These are phyloP conservation scores for Clitoria ternatea DNA, from an alignment of 306 rosid genomes.

Conservation along the genomic window DNA sequence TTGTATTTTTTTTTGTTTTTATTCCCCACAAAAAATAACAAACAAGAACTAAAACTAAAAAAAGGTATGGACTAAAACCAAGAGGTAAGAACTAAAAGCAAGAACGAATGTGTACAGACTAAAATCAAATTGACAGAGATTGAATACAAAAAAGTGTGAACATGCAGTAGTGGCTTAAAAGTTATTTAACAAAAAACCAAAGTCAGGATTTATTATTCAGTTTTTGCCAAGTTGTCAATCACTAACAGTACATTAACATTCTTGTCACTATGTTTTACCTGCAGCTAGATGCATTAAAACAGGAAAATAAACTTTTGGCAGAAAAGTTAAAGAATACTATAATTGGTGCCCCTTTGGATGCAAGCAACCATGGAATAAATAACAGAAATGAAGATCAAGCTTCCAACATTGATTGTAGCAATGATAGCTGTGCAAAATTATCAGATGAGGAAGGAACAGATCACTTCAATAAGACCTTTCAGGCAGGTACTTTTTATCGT, in stretches of 20 bases:
- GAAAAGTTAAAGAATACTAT: constrained; percentile 38
- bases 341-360: constrained; percentile 19
- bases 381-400: constrained; percentile 40
- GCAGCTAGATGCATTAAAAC: constrained; percentile 58
- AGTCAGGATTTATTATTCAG: neutral
- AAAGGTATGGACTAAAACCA: no score
- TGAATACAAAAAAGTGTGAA: no score
- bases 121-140: no score
- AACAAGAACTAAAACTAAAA: no score
- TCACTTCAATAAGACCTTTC: constrained; percentile 38
- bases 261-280: constrained; percentile 4
- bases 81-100: no score
- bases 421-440: constrained; percentile 42
- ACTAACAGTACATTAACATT: neutral
- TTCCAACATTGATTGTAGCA: constrained; percentile 40
- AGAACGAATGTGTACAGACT: no score
- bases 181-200: no score
- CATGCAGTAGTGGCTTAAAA: no score
- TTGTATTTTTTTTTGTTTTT: no score
- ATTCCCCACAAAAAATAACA: no score
- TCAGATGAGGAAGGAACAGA: constrained; percentile 38
- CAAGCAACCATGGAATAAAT: constrained; percentile 30
- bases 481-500: constrained; percentile 67
- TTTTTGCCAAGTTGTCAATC: neutral
- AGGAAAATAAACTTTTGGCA: constrained; percentile 51